These are phyloP conservation scores for Trichoderma sp. DNA, from an alignment of 2,329 filamentous ascomycete species.

Conservation along the genomic window DNA sequence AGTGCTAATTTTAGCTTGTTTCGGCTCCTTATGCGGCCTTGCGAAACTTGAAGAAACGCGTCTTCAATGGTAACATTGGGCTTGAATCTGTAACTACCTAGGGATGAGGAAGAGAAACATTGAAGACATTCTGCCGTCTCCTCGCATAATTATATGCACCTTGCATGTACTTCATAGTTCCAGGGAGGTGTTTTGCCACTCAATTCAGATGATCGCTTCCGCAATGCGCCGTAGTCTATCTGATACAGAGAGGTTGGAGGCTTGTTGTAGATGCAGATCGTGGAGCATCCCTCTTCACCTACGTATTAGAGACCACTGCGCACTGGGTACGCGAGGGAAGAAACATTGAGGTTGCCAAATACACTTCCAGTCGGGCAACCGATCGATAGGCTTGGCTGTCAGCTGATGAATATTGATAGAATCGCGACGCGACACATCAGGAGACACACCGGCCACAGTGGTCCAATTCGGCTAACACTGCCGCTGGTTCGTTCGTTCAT, in stretches of 20 bases:
- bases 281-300: background rate
- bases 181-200: background rate
- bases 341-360: background rate
- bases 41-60: conserved; percentile 6
- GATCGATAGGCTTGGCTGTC: conserved; percentile 18
- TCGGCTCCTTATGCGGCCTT: conserved; percentile 19
- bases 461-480: conserved; percentile 6
- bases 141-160: background rate
- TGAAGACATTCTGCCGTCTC: conserved; percentile 4
- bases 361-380: background rate
- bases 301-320: background rate
- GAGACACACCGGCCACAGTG: conserved; percentile 10
- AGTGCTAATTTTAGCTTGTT: conserved; percentile 21
- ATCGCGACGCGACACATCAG: conserved; percentile 16
- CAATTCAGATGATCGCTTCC: background rate
- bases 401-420: conserved; percentile 7
- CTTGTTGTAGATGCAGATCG: conserved; percentile 17
- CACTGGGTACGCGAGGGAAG: conserved; percentile 1
- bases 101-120: background rate
- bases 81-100: background rate
- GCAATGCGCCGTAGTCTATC: background rate
- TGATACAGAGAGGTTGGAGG: background rate
- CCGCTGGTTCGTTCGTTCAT: background rate
- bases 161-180: background rate
- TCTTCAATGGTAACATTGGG: conserved; percentile 2